Evolutionary conservation across 2,329 filamentous ascomycete species (phyloP).

Genomic region (Cercospora zeina): DNA sequence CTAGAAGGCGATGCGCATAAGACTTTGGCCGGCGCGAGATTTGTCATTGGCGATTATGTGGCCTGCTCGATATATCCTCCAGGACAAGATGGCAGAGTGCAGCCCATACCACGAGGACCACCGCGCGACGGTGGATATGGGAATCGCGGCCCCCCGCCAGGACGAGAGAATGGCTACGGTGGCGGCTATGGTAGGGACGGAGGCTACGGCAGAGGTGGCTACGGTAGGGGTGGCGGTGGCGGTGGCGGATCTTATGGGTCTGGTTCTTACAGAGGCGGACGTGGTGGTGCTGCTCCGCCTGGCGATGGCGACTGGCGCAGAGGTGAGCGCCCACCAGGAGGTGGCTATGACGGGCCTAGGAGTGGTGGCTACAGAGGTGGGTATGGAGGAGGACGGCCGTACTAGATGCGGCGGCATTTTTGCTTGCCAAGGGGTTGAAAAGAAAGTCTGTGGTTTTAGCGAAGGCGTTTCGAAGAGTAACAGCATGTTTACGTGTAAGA

Average conservation of each 20-base stretch:
- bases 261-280: conserved; percentile 25
- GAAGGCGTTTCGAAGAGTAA: conserved; percentile 13
- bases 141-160: conserved; percentile 39
- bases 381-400: conserved; percentile 34
- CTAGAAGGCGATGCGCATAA: conserved; percentile 63
- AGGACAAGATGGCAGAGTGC: conserved; percentile 70
- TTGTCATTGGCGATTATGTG: conserved; percentile 87
- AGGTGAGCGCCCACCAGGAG: conserved; percentile 42
- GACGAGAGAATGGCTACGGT: conserved; percentile 36
- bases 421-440: background rate
- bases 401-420: conserved; percentile 20
- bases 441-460: conserved; percentile 10
- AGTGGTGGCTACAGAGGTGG: conserved; percentile 33
- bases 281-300: conserved; percentile 35
- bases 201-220: conserved; percentile 30
- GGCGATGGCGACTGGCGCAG: conserved; percentile 44
- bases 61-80: conserved; percentile 79
- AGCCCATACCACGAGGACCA: conserved; percentile 54
- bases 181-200: conserved; percentile 29
- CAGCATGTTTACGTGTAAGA: conserved; percentile 4
- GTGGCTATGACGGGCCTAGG: conserved; percentile 28
- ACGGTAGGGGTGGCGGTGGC: conserved; percentile 31
- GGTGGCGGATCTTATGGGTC: conserved; percentile 19
- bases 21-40: conserved; percentile 73
- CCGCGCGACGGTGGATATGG: conserved; percentile 41